A percentile compares a stretch with the other conserved stretches of the same genome.
Evolutionary conservation across 768 basidiomycete species (phyloP).

Genomic region (Pleurotus tuber-regium): DNA sequence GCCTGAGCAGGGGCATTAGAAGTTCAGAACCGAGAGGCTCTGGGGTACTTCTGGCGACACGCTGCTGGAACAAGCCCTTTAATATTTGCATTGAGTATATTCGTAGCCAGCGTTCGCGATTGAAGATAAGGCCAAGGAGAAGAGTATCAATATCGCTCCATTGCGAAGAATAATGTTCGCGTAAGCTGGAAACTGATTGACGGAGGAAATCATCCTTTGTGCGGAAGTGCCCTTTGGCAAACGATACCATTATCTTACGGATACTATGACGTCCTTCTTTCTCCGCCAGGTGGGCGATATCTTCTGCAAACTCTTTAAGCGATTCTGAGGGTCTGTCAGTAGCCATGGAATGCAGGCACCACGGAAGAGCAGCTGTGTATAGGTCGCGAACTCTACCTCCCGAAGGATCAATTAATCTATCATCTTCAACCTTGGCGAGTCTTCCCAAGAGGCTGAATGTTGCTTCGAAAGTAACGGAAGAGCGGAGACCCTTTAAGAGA

Average conservation of each 20-base stretch:
- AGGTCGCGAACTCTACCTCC: conserved; percentile 76
- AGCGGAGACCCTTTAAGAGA: conserved; percentile 76
- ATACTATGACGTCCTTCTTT: conserved; percentile 75
- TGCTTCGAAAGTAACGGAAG: conserved; percentile 61
- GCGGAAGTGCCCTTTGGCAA: conserved; percentile 83
- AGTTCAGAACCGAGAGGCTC: conserved; percentile 80
- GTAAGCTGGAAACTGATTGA: conserved; percentile 80
- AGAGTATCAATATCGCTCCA: conserved; percentile 84
- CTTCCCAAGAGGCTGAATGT: conserved; percentile 69
- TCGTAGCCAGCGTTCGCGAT: conserved; percentile 77
- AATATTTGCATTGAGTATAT: conserved; percentile 84
- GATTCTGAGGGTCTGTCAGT: conserved; percentile 55
- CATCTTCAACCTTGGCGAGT: conserved; percentile 58
- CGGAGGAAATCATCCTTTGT: conserved; percentile 93
- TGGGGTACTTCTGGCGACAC: conserved; percentile 72
- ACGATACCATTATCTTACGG: conserved; percentile 84
- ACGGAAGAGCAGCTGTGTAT: conserved; percentile 81
- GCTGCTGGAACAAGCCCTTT: conserved; percentile 84
- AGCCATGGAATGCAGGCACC: conserved; percentile 82
- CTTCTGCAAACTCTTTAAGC: conserved; percentile 68
- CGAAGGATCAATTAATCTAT: conserved; percentile 67
- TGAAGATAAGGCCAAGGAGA: conserved; percentile 84
- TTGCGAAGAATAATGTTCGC: conserved; percentile 77
- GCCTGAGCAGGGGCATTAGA: conserved; percentile 85
- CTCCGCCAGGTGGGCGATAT: conserved; percentile 71